Evolutionary conservation across 768 basidiomycete species (phyloP), one percentile per base, ranked within the genome.

Genomic region (Trametes cinnabarina): DNA sequence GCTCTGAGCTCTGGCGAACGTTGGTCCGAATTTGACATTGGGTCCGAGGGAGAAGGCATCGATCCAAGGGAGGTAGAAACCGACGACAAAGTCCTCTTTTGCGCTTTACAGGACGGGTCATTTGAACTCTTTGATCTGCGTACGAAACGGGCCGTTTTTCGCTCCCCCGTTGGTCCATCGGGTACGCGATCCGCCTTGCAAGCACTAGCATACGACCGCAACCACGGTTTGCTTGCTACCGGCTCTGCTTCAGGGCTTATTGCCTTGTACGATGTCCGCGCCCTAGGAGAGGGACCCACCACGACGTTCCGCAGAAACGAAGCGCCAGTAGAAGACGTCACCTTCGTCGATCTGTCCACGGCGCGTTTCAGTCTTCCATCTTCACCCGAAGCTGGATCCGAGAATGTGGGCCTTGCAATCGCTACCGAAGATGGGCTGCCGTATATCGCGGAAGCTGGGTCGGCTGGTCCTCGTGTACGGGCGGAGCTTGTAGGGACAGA

Each of bases 351-450:
- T 34, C 44, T 61, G 2, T 26, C 59, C 17, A n/a, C 34, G 7
- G 26, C 48, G 6, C 15, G 47, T 1, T 52, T 43, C 15, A 26
- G 43, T 3, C 25, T 60, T 3, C 54, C 41, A n/a, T 20, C 44
- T 1, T n/a, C 34, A 4, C 8, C 34, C 17, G 14, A 44, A 28
- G 8, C 23, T 20, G 10, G n/a, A 10, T 47, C n/a, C 3, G 37
- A 15, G 32, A 25, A 68, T 10, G 67, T 75, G 1, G 72, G 71
- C 5, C 58, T 87, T 47, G 77, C 75, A 2, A 73, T 86, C 1
- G 81, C 79, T 2, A 81, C 82, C 1, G 74, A 77, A 41, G 86
- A 87, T 65, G 87, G 86, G 1, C 71, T 88, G 32, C 83, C 86
- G 0, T 87, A 79, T 62, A 65, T 84, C 17, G 81, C 81, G 0